A percentile compares a stretch with the other conserved stretches of the same genome.
These are phyloP conservation scores for Chytridium lagenaria DNA, from an alignment of 371 early-diverging fungal species.

Conservation along the genomic window DNA sequence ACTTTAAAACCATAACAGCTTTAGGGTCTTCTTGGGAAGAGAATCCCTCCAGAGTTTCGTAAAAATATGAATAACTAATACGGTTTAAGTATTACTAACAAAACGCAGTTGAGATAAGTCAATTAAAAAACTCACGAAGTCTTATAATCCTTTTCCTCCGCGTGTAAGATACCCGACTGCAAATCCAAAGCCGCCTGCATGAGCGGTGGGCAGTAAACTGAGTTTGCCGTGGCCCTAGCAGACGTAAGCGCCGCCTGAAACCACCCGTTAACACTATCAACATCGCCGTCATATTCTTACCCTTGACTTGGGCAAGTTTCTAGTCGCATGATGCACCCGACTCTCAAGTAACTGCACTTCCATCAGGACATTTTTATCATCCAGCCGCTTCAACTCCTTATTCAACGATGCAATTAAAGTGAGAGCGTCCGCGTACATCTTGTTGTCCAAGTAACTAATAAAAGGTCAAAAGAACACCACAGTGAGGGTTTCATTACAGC, in stretches of 20 bases:
- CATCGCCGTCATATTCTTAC: slow-evolving; percentile 53
- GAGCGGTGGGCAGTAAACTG: slow-evolving; percentile 98
- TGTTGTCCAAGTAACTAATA: slow-evolving; percentile 82
- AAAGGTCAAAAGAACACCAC: not conserved
- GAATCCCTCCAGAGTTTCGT: slow-evolving; percentile 95
- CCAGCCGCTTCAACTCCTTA: slow-evolving; percentile 95
- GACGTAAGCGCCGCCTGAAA: slow-evolving; percentile 93
- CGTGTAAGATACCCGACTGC: slow-evolving; percentile 96
- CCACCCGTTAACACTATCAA: not conserved
- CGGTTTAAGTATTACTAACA: no score
- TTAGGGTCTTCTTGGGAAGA: slow-evolving; percentile 85
- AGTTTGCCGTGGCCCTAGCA: slow-evolving; percentile 96
- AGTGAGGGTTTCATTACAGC: slow-evolving; percentile 54
- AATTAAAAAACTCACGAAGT: slow-evolving; percentile 75
- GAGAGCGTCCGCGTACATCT: slow-evolving; percentile 92
- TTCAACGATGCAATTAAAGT: slow-evolving; percentile 82
- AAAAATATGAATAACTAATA: slow-evolving; percentile 93
- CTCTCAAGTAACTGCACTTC: slow-evolving; percentile 97
- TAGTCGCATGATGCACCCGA: slow-evolving; percentile 89
- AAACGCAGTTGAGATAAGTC: not conserved
- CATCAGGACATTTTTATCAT: slow-evolving; percentile 97
- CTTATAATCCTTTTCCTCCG: slow-evolving; percentile 98
- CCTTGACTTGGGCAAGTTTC: slow-evolving; percentile 93
- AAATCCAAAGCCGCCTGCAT: slow-evolving; percentile 97
- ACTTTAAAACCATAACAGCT: slow-evolving; percentile 89